Base-by-base conservation (phyloP, 1,284 basidiomycete genomes). In the Heterobasidion occidentale region DNA sequence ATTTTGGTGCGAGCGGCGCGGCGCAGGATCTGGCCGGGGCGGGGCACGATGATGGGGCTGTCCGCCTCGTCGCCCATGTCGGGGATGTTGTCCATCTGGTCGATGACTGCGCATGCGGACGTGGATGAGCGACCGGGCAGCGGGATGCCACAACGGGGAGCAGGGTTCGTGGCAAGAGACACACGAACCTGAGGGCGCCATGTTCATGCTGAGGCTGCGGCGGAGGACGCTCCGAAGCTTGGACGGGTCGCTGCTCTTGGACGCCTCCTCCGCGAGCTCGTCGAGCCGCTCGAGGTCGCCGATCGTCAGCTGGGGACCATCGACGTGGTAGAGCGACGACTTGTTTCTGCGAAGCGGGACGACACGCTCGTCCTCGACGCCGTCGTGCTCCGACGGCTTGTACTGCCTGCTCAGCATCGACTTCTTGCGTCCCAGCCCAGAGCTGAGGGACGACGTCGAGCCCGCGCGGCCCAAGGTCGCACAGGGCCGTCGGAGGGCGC, bases 1-100 rank as follows among this genome's bases (percentile, higher is more conserved):
- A 98, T 97, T 76, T 94, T 95, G 3, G 96, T 99, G 19, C 95
- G 85, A 8, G 93, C 94, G 11, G 93, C 85, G 49, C 96, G 87
- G 35, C 94, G 90, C 12, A 99, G 78, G 64, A 95, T 94, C 68
- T 89, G 88, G 12, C 91, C 91, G 1, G 92, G 92, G 50, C 87
- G 86, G 36, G 91, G 92, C 6, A 94, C 84, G 58, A 97, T 89
- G 64, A 97, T 90, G 33, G 94, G 95, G 27, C 83, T 79, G 70
- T 98, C 94, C 2, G 86, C 88, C 64, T 92, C 91, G 62, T 92
- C 88, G 14, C 74, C 77, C 65, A 84, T 75, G 62, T 86, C 83
- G 12, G 79, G 75, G 61, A 84, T 77, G 64, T 84, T 75, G 61
- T 86, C 83, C 76, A 86, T 81, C 64, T 78, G 72, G 64, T 84